Base-by-base conservation (phyloP, 2,329 filamentous ascomycete species). In the Aureobasidium zeae region DNA sequence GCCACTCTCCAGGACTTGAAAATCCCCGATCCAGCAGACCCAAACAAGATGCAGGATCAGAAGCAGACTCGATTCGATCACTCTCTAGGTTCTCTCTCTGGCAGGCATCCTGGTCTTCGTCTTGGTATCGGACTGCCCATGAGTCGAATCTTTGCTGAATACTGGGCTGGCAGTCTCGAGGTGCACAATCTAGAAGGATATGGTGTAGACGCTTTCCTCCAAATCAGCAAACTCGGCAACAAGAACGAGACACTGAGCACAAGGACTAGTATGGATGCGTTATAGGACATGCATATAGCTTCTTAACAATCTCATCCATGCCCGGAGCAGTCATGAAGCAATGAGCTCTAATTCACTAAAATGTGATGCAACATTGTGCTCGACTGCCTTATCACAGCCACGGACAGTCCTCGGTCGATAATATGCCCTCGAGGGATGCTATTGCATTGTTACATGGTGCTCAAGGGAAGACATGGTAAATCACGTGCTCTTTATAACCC, bases 161-260 rank as follows among this genome's bases (percentile, higher is more conserved):
- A 96, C 63, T 98, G 91, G 91, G 91, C 91, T 2, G 91, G 91
- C 17, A 91, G 77, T 55, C 68, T 98, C 7, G 84, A 94, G 56
- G 64, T 96, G 47, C 89, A 96, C 60, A 95, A 84, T 57, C 68
- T 98, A 6, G 89, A 95, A 59, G 93, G 91, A 1, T 96, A 95
- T 60, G 91, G 91, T 11, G 86, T 93, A 5, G 91, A 98, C 66
- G 88, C 85, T 0, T 98, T 98, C 58, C 66, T 98, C 50, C 88
- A 96, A 60, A 94, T 98, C 48, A 94, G 86, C 4, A 93, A 94
- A 61, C 71, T 98, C 46, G 91, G 91, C 15, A 98, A 98, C 62
- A 95, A 94, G 71, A 95, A 96, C 58, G 91, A 98, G 68, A 86
- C 94, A 63, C 71, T 98, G 49, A 86, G 73, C 13, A 72, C 69